Evolutionary conservation across 2,329 filamentous ascomycete species (phyloP).

Genomic region (Microdochium paspali): DNA sequence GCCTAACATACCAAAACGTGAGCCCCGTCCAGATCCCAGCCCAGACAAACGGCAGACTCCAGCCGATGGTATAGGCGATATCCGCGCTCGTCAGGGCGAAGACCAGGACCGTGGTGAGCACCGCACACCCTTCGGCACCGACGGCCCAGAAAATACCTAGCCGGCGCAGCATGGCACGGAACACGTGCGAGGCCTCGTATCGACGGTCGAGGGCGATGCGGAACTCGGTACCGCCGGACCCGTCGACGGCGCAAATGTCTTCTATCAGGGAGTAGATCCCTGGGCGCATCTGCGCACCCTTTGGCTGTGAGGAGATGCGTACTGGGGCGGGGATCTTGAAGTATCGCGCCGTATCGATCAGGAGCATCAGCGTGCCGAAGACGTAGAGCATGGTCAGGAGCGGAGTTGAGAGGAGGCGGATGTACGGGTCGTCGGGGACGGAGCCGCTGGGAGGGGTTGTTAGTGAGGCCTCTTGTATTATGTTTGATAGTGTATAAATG

Average conservation of each 20-base stretch:
- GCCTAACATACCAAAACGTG: constrained; percentile 15
- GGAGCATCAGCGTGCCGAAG: constrained; percentile 38
- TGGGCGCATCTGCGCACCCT: constrained; percentile 38
- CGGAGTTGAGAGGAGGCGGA: constrained; percentile 43
- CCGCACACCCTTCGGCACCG: constrained; percentile 11
- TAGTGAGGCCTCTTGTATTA: no score
- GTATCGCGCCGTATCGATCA: constrained; percentile 36
- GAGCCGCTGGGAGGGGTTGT: constrained; percentile 10
- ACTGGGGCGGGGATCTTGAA: constrained; percentile 33
- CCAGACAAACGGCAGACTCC: constrained; percentile 8
- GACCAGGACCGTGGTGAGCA: constrained; percentile 4
- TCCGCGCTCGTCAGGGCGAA: constrained; percentile 4
- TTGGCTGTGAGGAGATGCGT: constrained; percentile 40
- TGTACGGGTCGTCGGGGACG: constrained; percentile 16
- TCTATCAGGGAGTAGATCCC: constrained; percentile 45
- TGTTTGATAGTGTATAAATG: no score
- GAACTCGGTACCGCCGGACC: constrained; percentile 40
- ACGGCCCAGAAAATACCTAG: constrained; percentile 41
- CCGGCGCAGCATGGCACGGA: constrained; percentile 40
- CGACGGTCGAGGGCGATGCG: constrained; percentile 38
- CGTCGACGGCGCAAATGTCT: constrained; percentile 42
- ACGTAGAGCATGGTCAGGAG: constrained; percentile 39
- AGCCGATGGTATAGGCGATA: constrained; percentile 5
- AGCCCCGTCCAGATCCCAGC: constrained; percentile 7
- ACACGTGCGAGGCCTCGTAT: constrained; percentile 41